These are phyloP conservation scores for Colletotrichum chrysophilum DNA, from an alignment of 2,329 filamentous ascomycete genomes.

Conservation along the genomic window DNA sequence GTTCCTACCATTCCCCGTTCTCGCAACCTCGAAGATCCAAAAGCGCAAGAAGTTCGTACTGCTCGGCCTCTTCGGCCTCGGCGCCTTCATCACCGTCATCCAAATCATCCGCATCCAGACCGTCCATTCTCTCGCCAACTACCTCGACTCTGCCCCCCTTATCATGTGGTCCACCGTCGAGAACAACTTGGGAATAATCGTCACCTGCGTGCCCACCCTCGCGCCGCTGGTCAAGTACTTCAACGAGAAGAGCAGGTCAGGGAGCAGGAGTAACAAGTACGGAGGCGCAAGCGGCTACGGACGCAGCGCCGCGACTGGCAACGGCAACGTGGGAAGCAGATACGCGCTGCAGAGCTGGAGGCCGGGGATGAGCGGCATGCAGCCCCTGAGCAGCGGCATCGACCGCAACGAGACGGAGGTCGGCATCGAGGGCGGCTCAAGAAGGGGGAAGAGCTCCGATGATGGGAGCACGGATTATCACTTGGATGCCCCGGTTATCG, in stretches of 20 bases:
- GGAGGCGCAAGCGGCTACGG: conserved; percentile 24
- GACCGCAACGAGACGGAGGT: conserved; percentile 7
- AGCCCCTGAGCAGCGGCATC: conserved; percentile 22
- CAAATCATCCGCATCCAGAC: conserved; percentile 57
- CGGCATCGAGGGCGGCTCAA: neutral
- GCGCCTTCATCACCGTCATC: conserved; percentile 55
- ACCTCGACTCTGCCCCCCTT: conserved; percentile 47
- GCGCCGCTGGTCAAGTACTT: conserved; percentile 45
- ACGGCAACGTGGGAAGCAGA: conserved; percentile 1
- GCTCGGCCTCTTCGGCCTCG: conserved; percentile 49
- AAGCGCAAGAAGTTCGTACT: conserved; percentile 47
- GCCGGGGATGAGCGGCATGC: conserved; percentile 26
- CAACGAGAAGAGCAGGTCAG: conserved; percentile 29
- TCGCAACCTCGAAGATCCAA: conserved; percentile 40
- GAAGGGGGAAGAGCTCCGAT: conserved; percentile 2
- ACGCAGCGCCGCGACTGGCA: neutral
- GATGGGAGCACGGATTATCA: conserved; percentile 13
- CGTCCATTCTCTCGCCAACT: conserved; percentile 46
- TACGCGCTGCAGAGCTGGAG: conserved; percentile 34
- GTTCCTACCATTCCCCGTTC: conserved; percentile 46
- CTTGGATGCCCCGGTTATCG: neutral
- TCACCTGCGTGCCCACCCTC: conserved; percentile 48
- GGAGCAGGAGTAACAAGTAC: conserved; percentile 13
- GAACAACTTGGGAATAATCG: conserved; percentile 49
- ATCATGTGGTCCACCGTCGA: conserved; percentile 53